These are phyloP conservation scores for Monosporascus ibericus DNA, from an alignment of 2,329 filamentous ascomycete species.

Conservation along the genomic window DNA sequence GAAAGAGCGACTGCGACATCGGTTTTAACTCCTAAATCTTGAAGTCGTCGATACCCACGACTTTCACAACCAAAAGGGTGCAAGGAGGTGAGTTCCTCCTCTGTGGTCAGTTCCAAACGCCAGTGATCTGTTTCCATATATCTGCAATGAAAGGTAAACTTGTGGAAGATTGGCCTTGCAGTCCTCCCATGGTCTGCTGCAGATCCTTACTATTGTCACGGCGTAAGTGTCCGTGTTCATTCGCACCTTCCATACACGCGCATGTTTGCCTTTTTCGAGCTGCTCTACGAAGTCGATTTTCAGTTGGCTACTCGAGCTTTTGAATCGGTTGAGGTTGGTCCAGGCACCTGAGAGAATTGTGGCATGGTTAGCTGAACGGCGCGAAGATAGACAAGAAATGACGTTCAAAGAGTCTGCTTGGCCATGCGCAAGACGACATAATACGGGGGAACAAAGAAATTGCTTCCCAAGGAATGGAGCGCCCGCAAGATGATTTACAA, in stretches of 20 bases:
- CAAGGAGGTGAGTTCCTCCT: background rate
- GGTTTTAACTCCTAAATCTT: constrained; percentile 1
- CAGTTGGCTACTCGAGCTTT: background rate
- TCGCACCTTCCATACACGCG: constrained; percentile 5
- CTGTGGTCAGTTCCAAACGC: background rate
- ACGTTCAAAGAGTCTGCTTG: background rate
- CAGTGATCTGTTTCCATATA: background rate
- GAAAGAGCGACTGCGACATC: background rate
- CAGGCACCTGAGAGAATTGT: background rate
- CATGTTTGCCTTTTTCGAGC: background rate
- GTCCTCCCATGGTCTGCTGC: background rate
- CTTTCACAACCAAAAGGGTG: constrained; percentile 4
- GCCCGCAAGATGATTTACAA: background rate
- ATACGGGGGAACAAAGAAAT: background rate
- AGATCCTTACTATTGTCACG: constrained; percentile 5
- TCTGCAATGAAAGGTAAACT: constrained; percentile 1
- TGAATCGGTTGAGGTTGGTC: constrained; percentile 3
- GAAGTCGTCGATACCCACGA: constrained; percentile 1
- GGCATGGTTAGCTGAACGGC: background rate
- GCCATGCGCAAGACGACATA: too few relatives aligned
- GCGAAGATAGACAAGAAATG: background rate
- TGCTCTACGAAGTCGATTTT: constrained; percentile 1
- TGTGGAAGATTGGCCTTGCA: background rate
- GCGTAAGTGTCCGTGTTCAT: constrained; percentile 1
- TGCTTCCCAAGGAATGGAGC: background rate